Base-by-base conservation (phyloP, 768 basidiomycete genomes). In the Kwoniella dejecticola region DNA sequence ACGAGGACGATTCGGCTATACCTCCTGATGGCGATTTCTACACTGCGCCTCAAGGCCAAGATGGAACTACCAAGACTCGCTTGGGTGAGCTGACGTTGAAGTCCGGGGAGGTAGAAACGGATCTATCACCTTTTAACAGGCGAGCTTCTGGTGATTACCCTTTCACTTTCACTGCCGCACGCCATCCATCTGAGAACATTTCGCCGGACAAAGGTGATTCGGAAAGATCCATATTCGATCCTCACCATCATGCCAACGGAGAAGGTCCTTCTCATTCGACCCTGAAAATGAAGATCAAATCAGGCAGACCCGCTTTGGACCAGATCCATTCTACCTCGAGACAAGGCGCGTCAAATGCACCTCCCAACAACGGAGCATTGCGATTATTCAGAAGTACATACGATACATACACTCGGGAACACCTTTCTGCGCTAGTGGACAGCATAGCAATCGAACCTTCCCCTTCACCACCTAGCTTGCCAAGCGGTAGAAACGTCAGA, bases 401-500 rank as follows among this genome's bases (percentile, higher is more conserved):
- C 73, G 95, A 99, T 77, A 97, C 95, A 0, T 94, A 90, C 74
- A 99, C 95, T 1, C 86, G 92, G 44, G 90, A 95, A 21, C 91
- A 96, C 74, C 85, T 98, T 42, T 91, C 91, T 2, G 91, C 90
- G 0, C 85, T 98, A 80, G 92, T 95, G 1, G 94, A 96, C 68
- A 90, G 91, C 2, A 94, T 97, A 62, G 92, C 91, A n/a, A 71
- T 78, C 23, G 77, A 74, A 31, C 60, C 64, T 6, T 69, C 67
- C 3, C 71, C 67, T 24, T 69, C 69, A 11, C 70, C 66, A n/a
- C 71, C 68, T 6, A 60, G 65, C 2, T 13, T 31, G 0, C 61
- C 57, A 12, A 64, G 26, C 26, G 47, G 27, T 31, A 46, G 52
- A 41, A 55, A 47, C 52, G 50, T 41, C 48, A 56, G 48, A 24